These are phyloP conservation scores for Pseudocercospora ulei DNA, from an alignment of 2,329 filamentous ascomycete species.

Conservation along the genomic window DNA sequence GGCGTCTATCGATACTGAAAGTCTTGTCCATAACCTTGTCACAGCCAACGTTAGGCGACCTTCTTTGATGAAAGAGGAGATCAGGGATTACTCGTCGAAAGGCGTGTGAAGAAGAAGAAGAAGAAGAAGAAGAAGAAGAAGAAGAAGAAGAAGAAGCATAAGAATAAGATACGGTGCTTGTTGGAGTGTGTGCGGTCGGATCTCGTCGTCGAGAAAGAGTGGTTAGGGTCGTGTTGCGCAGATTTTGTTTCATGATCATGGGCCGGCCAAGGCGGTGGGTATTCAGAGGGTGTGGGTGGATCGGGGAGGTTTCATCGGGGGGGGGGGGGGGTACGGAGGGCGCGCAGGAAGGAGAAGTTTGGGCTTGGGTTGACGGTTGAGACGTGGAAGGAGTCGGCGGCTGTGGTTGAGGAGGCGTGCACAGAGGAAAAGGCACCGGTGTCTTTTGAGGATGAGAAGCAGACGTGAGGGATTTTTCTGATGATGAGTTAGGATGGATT, in stretches of 20 bases:
- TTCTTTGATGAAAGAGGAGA: no score
- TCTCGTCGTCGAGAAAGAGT: conserved; percentile 48
- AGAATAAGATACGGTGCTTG: no score
- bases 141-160: no score
- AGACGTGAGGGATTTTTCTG: not conserved
- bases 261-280: conserved; percentile 52
- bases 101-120: no score
- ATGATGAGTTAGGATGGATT: not conserved
- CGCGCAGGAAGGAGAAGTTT: conserved; percentile 35
- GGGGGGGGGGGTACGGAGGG: conserved; percentile 40
- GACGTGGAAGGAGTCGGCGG: conserved; percentile 52
- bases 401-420: conserved; percentile 43
- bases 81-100: no score
- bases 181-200: no score
- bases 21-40: no score
- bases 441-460: not conserved
- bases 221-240: conserved; percentile 60
- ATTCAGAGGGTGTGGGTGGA: conserved; percentile 58
- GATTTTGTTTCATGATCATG: conserved; percentile 58
- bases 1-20: no score
- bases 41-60: no score
- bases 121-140: no score
- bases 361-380: conserved; percentile 54
- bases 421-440: no score
- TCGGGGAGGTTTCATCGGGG: conserved; percentile 44